Evolutionary conservation across 192 early-diverging fungal genomes (phyloP).

Genomic region (Gaertneriomyces semiglobifer): DNA sequence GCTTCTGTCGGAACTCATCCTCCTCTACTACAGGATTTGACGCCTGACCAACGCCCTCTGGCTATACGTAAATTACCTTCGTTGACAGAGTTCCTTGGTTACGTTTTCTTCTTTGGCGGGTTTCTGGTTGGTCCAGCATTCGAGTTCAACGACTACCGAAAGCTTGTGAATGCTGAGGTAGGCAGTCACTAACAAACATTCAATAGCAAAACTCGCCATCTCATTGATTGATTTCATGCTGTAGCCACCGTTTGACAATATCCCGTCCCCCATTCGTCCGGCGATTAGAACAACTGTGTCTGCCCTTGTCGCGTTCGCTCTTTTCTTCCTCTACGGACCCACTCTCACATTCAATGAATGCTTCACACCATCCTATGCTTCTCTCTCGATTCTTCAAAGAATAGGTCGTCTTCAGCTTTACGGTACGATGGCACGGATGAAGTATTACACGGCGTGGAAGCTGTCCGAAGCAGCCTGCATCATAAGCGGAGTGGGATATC

Average conservation of each 20-base stretch:
- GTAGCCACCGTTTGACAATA: constrained; percentile 38
- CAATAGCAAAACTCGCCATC: not conserved
- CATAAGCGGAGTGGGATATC: constrained; percentile 78
- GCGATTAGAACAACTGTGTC: constrained; percentile 21
- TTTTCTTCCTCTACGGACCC: constrained; percentile 25
- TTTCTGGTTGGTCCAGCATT: constrained; percentile 66
- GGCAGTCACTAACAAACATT: not conserved
- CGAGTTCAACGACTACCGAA: constrained; percentile 46
- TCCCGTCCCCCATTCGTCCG: constrained; percentile 34
- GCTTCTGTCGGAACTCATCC: not conserved
- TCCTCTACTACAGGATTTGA: constrained; percentile 44
- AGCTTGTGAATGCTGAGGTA: constrained; percentile 27
- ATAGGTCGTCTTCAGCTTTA: constrained; percentile 46
- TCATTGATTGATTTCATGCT: not conserved
- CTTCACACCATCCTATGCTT: not conserved
- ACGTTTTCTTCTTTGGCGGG: constrained; percentile 82
- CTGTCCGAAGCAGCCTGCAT: constrained; percentile 82
- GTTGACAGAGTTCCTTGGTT: constrained; percentile 77
- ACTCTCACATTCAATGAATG: not conserved
- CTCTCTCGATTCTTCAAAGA: no score
- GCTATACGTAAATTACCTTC: constrained; percentile 61
- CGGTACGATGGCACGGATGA: constrained; percentile 61
- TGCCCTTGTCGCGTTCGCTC: constrained; percentile 22
- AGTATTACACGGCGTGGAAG: constrained; percentile 92
- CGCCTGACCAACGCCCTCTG: constrained; percentile 63